A percentile compares a stretch with the other conserved stretches of the same genome.
Evolutionary conservation across 192 early-diverging fungal genomes (phyloP).

Genomic region (Coemansia sp.): DNA sequence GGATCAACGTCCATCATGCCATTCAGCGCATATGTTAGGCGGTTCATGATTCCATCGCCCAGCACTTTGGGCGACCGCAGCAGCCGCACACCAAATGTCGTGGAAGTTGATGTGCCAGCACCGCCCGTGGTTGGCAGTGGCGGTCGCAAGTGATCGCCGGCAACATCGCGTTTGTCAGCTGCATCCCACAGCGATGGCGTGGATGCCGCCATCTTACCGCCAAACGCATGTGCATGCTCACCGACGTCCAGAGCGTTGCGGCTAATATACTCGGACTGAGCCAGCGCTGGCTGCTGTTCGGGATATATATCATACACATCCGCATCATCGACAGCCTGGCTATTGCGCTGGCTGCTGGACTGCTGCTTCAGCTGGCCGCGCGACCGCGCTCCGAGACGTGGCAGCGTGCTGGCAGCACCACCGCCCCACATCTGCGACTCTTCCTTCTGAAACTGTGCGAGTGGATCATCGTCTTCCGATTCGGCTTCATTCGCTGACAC

Average conservation of each 20-base stretch:
- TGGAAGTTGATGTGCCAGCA: neutral
- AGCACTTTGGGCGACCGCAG: conserved; percentile 41
- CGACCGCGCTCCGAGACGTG: conserved; percentile 32
- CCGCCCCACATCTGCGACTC: conserved; percentile 54
- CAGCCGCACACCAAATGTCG: conserved; percentile 39
- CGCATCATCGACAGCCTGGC: conserved; percentile 6
- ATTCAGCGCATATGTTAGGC: conserved; percentile 68
- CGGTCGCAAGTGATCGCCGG: neutral
- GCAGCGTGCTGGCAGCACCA: conserved; percentile 44
- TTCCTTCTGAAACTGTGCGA: conserved; percentile 53
- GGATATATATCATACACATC: conserved; percentile 8
- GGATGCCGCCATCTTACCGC: conserved; percentile 34
- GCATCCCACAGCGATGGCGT: conserved; percentile 29
- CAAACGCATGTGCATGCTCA: neutral
- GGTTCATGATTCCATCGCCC: conserved; percentile 55
- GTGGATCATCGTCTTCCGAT: conserved; percentile 32
- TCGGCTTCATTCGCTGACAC: neutral
- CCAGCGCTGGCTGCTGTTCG: conserved; percentile 19
- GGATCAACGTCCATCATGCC: conserved; percentile 97
- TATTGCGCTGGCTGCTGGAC: conserved; percentile 2
- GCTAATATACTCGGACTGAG: conserved; percentile 42
- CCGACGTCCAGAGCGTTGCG: neutral
- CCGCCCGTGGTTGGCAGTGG: neutral
- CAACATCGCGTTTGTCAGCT: neutral
- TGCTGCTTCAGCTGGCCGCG: conserved; percentile 6